These are phyloP conservation scores for Theileria parva DNA, from an alignment of 169 alveolate species.

Conservation along the genomic window DNA sequence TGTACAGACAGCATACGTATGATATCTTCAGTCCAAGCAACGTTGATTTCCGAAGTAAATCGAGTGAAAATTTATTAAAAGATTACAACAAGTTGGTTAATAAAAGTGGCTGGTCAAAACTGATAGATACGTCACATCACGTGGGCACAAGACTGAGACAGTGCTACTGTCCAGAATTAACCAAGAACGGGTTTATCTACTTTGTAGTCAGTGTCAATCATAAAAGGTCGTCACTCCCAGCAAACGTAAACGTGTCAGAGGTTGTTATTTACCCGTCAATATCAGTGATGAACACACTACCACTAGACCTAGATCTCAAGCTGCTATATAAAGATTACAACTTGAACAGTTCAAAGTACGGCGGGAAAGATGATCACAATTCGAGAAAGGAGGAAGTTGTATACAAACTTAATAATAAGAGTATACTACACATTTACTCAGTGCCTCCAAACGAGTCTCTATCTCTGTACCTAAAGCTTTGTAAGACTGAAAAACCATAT, in stretches of 20 bases:
- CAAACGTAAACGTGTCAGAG: constrained; percentile 74
- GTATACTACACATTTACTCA: constrained; percentile 61
- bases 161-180: constrained; percentile 54
- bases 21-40: constrained; percentile 5
- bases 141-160: constrained; percentile 60
- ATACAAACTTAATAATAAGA: constrained; percentile 32
- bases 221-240: constrained; percentile 79
- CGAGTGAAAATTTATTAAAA: not conserved
- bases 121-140: constrained; percentile 52
- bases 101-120: constrained; percentile 63
- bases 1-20: constrained; percentile 12
- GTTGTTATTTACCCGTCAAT: constrained; percentile 80
- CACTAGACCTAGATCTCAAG: constrained; percentile 74
- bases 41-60: not conserved
- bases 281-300: constrained; percentile 79
- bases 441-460: constrained; percentile 65
- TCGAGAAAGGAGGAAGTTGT: constrained; percentile 15
- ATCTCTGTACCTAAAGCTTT: constrained; percentile 25
- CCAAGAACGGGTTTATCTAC: constrained; percentile 69
- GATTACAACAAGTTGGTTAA: constrained; percentile 40
- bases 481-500: not conserved
- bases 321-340: constrained; percentile 44
- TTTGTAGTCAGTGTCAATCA: constrained; percentile 75
- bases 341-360: constrained; percentile 12
- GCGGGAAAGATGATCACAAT: not conserved